Evolutionary conservation across 257 asterid species (phyloP), one percentile per base, ranked within the genome.

Genomic region (Forsythia suspensa): DNA sequence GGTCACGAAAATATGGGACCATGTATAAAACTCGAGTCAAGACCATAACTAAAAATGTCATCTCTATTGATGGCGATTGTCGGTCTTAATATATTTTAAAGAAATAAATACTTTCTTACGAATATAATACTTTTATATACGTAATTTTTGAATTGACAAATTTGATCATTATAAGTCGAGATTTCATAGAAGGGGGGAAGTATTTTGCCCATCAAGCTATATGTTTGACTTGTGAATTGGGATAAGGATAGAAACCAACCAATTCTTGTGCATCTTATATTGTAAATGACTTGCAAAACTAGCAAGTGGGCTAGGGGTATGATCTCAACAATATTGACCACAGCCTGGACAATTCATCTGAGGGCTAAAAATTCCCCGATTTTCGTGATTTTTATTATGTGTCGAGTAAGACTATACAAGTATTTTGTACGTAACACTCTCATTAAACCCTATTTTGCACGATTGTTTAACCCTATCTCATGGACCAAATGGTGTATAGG

Each of bases 251-350:
- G 77, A 71, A 71, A 84, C 74, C 69, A 81, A 75, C 44, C 67
- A 75, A 70, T 75, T 78, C 83, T 81, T 70, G 81, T 74, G 82
- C 76, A 70, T 70, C 79, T 52, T 59, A 43, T 76, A 65, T 79
- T 48, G 61, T 51, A 73, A 72, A 18, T 65, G 8, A 42, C 79
- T 61, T 63, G 20, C 9, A 79, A 73, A 71, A 44, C 34, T 68
- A 77, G 67, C 86, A 82, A 82, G 85, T 84, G 82, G 90, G 69
- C 43, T 46, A 69, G 84, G 79, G 85, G 82, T 77, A 76, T 76
- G 72, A 72, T 38, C 46, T 41, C 76, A 79, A 59, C 37, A 59
- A n/a, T 59, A 37, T 59, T 59, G 68, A 59, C 68, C 68, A 59
- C 34, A 8, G 37, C 68, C 37, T 21, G 68, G 37, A 52, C 20